Evolutionary conservation across 371 early-diverging fungal genomes (phyloP), one percentile per base, ranked within the genome.

Genomic region (Mortierella polycephala): DNA sequence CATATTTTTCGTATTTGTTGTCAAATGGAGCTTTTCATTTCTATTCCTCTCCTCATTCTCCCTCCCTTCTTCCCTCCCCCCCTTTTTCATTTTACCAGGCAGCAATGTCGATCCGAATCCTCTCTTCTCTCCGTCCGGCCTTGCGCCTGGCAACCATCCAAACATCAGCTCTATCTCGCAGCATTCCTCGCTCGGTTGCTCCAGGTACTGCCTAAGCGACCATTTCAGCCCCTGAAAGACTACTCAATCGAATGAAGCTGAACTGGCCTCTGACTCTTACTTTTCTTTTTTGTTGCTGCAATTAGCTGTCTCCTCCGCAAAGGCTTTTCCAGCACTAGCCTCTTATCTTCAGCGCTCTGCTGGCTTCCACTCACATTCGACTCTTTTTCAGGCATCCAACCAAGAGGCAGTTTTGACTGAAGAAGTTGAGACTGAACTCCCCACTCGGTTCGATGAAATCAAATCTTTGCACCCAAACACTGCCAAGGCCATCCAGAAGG

Each of bases 361-460:
- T 8, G 66, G 60, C 12, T 79, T 79, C 67, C 80, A 79, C 45
- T 40, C 66, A 0, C 56, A 71, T 41, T 69, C 73, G 9, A 30
- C 64, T 7, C 37, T 14, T 41, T 62, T 63, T 37, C 69, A 79
- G 52, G 53, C 79, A 0, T 68, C 46, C 12, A 53, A 64, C 50
- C 62, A 72, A 30, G 72, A 65, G 54, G 74, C 49, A 0, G 47
- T 56, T 9, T 60, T 39, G 11, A 72, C 65, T 20, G 58, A 58
- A 41, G 55, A 53, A 18, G 40, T 20, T 30, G 85, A 81, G 21
- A 82, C 77, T 46, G 82, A 87, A 18, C 72, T 82, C 14, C 86
- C 89, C 5, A 88, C 83, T 44, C 81, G 86, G 10, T 93, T 92
- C 67, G 83, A 84, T 50, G 77, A 83, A 18, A 87, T 92, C 67